phyloP scores from a whole-genome alignment of 2,329 filamentous ascomycete species.

The Capronia americana region DNA sequence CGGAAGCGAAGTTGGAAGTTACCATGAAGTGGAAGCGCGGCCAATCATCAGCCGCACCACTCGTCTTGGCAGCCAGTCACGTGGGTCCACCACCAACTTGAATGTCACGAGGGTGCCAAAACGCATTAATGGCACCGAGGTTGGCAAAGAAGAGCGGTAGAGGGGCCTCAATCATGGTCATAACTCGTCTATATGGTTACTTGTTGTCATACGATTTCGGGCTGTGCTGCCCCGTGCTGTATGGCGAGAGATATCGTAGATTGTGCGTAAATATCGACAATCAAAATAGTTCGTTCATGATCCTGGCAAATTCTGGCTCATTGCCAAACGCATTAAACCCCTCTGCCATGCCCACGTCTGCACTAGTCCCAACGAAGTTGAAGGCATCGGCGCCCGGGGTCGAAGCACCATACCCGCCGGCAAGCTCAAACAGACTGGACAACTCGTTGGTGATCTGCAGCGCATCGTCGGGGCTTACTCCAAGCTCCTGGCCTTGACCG shows the following conservation, averaged over 20 bases:
- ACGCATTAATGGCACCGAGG: neutral
- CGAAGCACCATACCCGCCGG: constrained; percentile 58
- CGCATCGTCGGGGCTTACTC: constrained; percentile 63
- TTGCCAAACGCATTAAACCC: constrained; percentile 52
- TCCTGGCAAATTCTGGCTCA: constrained; percentile 65
- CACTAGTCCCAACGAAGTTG: constrained; percentile 42
- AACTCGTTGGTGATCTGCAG: constrained; percentile 67
- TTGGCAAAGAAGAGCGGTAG: neutral
- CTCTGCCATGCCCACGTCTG: constrained; percentile 36
- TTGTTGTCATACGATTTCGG: neutral
- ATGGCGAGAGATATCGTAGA: neutral
- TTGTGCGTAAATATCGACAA: neutral
- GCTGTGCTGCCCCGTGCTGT: neutral
- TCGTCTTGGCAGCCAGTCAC: constrained; percentile 4
- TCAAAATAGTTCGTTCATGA: constrained; percentile 66
- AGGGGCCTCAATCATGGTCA: neutral
- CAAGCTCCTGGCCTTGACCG: constrained; percentile 46
- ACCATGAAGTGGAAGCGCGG: constrained; percentile 8
- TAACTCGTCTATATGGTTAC: neutral
- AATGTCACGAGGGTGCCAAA: neutral
- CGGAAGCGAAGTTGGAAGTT: constrained; percentile 14
- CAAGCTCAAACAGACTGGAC: constrained; percentile 68
- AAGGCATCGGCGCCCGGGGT: constrained; percentile 44
- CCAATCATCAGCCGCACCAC: constrained; percentile 3
- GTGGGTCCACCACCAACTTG: neutral